phyloP scores from a whole-genome alignment of 352 stramenopile species.

The Phytophthora podocarpi region DNA sequence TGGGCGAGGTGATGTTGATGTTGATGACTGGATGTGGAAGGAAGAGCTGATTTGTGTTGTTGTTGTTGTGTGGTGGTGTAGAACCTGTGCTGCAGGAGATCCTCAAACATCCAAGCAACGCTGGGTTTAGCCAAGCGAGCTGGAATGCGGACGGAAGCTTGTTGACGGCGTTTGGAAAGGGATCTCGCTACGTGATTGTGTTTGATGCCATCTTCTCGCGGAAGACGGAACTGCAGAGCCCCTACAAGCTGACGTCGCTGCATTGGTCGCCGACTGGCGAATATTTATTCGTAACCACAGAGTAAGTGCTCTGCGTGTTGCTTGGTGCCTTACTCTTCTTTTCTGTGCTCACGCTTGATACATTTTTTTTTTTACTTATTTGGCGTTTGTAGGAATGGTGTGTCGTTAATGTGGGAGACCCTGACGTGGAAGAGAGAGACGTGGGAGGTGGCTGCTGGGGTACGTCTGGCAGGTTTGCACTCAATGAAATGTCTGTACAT shows the following conservation, averaged over 20 bases:
- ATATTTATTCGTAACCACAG: slow-evolving; percentile 78
- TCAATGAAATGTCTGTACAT: not conserved
- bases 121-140: slow-evolving; percentile 53
- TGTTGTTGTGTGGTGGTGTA: no score
- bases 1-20: not conserved
- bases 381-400: slow-evolving; percentile 38
- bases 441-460: slow-evolving; percentile 68
- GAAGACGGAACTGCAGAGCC: slow-evolving; percentile 66
- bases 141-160: slow-evolving; percentile 80
- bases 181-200: slow-evolving; percentile 56
- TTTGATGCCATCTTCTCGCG: slow-evolving; percentile 65
- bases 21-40: no score
- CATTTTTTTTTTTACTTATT: no score
- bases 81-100: slow-evolving; percentile 66
- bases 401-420: slow-evolving; percentile 83
- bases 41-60: slow-evolving; percentile 1
- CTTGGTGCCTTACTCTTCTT: not conserved
- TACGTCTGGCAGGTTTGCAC: slow-evolving; percentile 26
- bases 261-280: slow-evolving; percentile 85
- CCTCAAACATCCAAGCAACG: slow-evolving; percentile 60
- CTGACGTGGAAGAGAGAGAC: slow-evolving; percentile 81
- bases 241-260: slow-evolving; percentile 49
- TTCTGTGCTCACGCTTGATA: not conserved
- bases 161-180: slow-evolving; percentile 56
- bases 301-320: slow-evolving; percentile 39